Evolutionary conservation across 805 yeast species (phyloP), one percentile per base, ranked within the genome.

Genomic region (Candida caryicola): DNA sequence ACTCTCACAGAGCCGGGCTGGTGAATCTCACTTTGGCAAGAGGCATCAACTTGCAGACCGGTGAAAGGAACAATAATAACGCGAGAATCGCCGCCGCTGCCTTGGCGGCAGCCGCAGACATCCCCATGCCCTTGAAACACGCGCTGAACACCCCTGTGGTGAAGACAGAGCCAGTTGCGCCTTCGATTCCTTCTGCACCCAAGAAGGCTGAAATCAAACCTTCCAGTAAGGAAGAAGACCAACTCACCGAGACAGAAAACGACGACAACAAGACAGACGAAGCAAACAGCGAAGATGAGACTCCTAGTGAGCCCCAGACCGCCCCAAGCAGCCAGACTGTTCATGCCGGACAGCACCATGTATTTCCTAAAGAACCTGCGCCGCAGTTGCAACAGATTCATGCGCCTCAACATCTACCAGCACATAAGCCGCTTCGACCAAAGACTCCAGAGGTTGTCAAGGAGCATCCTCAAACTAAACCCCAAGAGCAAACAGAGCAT

Each of bases 21-120:
- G 76, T 76, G 0, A 67, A 66, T 17, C 71, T 73, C 8, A 66
- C 61, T 1, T 44, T 59, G n/a, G 49, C 63, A 3, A 51, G 71
- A 21, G 73, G 72, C 1, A 63, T 61, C 33, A 62, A 60, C 42
- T 51, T 57, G 19, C 57, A 55, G 42, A 57, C 62, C 12, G 65
- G 67, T 1, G 57, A 57, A 40, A 40, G 69, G 31, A 63, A 57
- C 36, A 59, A 50, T 23, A 62, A 61, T 34, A 75, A 79, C 49
- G 87, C 85, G 0, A 71, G 74, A 49, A 82, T 84, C 6, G 93
- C 91, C 0, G 93, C 93, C 1, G 91, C 90, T 6, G 91, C 91
- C 0, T 64, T 85, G 35, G 88, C 89, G 3, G 87, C 85, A 0
- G 93, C 91, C 0, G 90, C 90, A 2, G 85, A 81, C 10, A 73